A percentile compares a stretch with the other conserved stretches of the same genome.
Conservation (phyloP, 345 rosid genomes). For the Orychophragmus violaceus region DNA sequence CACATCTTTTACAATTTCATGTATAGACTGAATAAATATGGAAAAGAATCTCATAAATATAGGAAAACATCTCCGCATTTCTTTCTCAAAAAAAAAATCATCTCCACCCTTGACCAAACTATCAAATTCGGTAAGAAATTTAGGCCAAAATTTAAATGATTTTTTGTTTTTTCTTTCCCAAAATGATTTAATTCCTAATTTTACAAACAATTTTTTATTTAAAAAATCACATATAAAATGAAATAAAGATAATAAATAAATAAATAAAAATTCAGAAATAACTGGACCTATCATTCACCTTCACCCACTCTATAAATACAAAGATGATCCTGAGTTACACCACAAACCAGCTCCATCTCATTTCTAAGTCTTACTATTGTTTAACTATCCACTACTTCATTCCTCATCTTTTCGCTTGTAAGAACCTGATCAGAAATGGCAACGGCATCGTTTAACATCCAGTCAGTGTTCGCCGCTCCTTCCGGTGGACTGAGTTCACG, state of each 20-base stretch:
- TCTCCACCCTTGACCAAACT: background rate
- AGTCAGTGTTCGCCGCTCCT: conserved; percentile 36
- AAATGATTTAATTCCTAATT: background rate
- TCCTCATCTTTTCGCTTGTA: background rate
- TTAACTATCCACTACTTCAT: background rate
- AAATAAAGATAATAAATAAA: background rate
- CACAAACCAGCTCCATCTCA: conserved; percentile 3
- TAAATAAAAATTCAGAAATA: background rate
- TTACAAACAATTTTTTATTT: too few species aligned
- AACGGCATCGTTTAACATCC: conserved; percentile 31
- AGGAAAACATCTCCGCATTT: too few species aligned
- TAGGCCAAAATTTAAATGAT: background rate
- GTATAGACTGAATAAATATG: background rate
- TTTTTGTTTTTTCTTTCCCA: background rate
- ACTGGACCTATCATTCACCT: conserved; percentile 8
- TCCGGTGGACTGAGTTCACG: conserved; percentile 8
- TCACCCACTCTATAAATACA: conserved; percentile 17
- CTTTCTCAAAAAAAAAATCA: too few species aligned
- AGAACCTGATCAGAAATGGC: conserved; percentile 29
- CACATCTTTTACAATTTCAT: background rate
- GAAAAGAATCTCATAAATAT: background rate
- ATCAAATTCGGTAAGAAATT: background rate
- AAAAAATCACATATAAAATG: too few species aligned
- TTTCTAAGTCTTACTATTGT: background rate
- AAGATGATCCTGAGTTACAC: background rate